Evolutionary conservation across 441 rosid genomes (phyloP), one percentile per base, ranked within the genome.

Genomic region (Theobroma grandiflorum): DNA sequence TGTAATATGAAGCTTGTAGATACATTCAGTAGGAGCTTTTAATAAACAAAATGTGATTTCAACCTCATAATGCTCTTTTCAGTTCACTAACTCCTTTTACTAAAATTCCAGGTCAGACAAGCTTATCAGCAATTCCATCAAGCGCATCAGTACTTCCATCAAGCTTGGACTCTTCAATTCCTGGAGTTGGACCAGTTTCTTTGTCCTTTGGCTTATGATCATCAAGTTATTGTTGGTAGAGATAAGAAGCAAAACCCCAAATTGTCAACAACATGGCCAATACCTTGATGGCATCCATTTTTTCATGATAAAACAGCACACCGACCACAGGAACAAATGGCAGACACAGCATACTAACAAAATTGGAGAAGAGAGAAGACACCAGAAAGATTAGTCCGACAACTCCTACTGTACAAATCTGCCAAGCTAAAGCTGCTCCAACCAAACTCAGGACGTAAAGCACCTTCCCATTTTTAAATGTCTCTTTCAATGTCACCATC

Each of bases 301-400:
- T 78, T 33, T 68, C 80, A 31, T 50, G 3, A 57, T 57, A 76
- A 76, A 63, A 16, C 74, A 78, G 0, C 8, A 53, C 80, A 16
- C 33, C 43, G 42, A 55, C 74, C 20, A 78, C n/a, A 2, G 75
- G 80, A 49, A 67, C 80, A 8, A 77, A 77, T 14, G 74, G 74
- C 80, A 77, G 37, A 50, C 50, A n/a, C 31, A 77, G 35, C 80
- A 66, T 66, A 2, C 74, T 77, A 15, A 77, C 74, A 50, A 53
- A 74, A 50, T 89, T 88, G 16, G 89, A 85, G 81, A 89, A 91
- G 76, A 91, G 55, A 9, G 91, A 86, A 49, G 91, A 88, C 11
- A 87, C 91, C 75, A 88, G 84, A 76, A 74, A 82, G 71, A 88
- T 79, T 74, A 91, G 81, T 22, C 91, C 91, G 15, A 79, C 70